Percentiles rank a stretch among this genome's conserved stretches.
Conservation (phyloP, 202 grass and related monocot species). For the Eragrostis tef region DNA sequence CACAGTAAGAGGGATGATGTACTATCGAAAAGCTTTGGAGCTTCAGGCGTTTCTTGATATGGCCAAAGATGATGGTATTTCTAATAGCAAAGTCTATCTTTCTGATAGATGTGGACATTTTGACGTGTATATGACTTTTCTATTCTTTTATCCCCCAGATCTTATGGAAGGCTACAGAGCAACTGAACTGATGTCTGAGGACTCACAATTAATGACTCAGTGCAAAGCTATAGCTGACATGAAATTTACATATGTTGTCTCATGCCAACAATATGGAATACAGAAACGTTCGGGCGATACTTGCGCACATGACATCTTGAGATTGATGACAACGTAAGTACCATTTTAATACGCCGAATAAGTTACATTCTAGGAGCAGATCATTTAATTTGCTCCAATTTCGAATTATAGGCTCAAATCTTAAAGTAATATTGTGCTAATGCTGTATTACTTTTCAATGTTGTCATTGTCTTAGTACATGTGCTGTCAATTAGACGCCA, state of each 20-base stretch:
- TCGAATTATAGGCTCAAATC: background rate
- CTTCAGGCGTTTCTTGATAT: slow-evolving; percentile 98
- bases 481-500: slow-evolving; percentile 9
- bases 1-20: slow-evolving; percentile 99
- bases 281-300: slow-evolving; percentile 79
- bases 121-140: slow-evolving; percentile 28
- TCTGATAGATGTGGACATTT: slow-evolving; percentile 28
- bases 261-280: slow-evolving; percentile 95
- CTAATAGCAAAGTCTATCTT: slow-evolving; percentile 30
- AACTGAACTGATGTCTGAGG: slow-evolving; percentile 70
- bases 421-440: background rate
- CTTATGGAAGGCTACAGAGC: slow-evolving; percentile 93
- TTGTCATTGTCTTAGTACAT: background rate
- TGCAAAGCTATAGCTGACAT: slow-evolving; percentile 98
- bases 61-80: slow-evolving; percentile 86
- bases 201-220: slow-evolving; percentile 66
- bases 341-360: slow-evolving; percentile 1
- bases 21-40: slow-evolving; percentile 92
- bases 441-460: background rate
- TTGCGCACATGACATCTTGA: slow-evolving; percentile 83
- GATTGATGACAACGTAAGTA: slow-evolving; percentile 81
- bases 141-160: slow-evolving; percentile 53
- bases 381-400: slow-evolving; percentile 23
- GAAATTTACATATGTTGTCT: slow-evolving; percentile 99
- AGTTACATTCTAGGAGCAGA: slow-evolving; percentile 10